A percentile compares a stretch with the other conserved stretches of the same genome.
Conservation (phyloP, 106 monocot species). For the Acorus calamus region DNA sequence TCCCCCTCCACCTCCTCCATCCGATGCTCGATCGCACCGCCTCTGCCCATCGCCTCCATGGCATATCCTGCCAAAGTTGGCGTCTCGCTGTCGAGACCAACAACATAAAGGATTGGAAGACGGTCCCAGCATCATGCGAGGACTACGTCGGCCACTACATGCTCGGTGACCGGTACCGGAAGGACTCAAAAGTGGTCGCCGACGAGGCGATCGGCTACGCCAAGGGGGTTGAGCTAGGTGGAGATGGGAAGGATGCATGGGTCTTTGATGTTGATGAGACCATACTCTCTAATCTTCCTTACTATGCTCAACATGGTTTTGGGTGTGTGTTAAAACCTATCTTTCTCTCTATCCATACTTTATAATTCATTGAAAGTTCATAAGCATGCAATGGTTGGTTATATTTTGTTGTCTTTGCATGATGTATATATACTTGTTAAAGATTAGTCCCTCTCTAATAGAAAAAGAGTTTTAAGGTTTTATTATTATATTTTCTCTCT, state of each 20-base stretch:
- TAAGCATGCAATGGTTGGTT: no score
- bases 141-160: conserved; percentile 27
- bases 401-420: no score
- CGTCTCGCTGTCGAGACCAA: conserved; percentile 29
- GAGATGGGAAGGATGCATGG: conserved; percentile 35
- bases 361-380: no score
- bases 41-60: neutral
- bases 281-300: conserved; percentile 28
- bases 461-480: no score
- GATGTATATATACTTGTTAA: no score
- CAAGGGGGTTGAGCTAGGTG: conserved; percentile 7
- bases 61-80: conserved; percentile 32
- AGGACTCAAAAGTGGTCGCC: conserved; percentile 25
- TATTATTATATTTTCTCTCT: no score
- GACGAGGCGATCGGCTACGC: conserved; percentile 19
- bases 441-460: no score
- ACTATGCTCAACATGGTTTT: conserved; percentile 22
- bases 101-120: conserved; percentile 23
- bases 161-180: conserved; percentile 19
- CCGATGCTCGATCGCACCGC: neutral
- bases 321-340: no score
- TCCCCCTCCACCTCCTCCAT: conserved; percentile 6
- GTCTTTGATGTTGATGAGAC: conserved; percentile 50
- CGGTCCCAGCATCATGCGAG: conserved; percentile 18
- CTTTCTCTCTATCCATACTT: no score